These are phyloP conservation scores for Falciphora oryzae DNA, from an alignment of 2,329 filamentous ascomycete species.

Conservation along the genomic window DNA sequence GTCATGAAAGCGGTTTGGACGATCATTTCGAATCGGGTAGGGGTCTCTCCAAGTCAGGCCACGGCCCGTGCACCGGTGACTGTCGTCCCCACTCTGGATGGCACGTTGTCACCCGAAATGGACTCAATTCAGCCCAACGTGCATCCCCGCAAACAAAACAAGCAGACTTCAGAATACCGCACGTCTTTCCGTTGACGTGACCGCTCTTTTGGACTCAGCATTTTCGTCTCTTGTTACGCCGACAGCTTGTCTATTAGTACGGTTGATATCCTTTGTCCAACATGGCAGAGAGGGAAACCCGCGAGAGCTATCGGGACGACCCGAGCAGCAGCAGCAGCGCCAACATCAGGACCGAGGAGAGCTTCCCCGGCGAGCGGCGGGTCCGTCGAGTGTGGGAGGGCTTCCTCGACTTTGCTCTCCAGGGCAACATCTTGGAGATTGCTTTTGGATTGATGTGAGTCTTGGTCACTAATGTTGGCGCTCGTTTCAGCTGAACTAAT, in stretches of 20 bases:
- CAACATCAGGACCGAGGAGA: slow-evolving; percentile 12
- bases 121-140: background rate
- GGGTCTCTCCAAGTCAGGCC: background rate
- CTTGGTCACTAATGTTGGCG: background rate
- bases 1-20: background rate
- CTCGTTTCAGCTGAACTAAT: no score
- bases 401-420: slow-evolving; percentile 67
- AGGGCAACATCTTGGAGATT: slow-evolving; percentile 70
- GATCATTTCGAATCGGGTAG: no score
- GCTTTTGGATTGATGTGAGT: slow-evolving; percentile 68
- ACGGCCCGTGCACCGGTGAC: background rate
- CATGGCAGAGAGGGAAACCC: slow-evolving; percentile 8
- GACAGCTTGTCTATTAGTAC: no score
- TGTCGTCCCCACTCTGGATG: background rate
- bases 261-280: slow-evolving; percentile 11
- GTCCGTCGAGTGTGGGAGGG: slow-evolving; percentile 51
- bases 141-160: background rate
- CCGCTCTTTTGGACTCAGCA: background rate
- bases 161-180: background rate
- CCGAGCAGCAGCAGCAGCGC: slow-evolving; percentile 21
- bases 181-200: background rate
- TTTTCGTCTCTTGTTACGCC: background rate
- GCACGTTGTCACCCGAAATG: background rate
- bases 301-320: slow-evolving; percentile 17
- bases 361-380: slow-evolving; percentile 40